Evolutionary conservation across 2,329 filamentous ascomycete species (phyloP), one percentile per base, ranked within the genome.

Genomic region (Beauveria sp.): DNA sequence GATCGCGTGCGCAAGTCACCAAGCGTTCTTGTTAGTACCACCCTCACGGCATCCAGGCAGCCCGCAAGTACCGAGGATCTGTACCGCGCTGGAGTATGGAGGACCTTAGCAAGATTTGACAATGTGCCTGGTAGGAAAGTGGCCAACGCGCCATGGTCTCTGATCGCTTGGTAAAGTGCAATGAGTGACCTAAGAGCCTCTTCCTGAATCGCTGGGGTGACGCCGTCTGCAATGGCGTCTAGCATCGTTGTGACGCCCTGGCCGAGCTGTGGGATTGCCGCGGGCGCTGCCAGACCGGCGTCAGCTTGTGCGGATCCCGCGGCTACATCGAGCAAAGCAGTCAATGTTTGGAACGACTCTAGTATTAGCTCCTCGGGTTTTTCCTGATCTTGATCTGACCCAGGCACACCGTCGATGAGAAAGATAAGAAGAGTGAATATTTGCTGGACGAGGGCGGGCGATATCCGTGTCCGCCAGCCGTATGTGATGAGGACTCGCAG

Each of bases 111-210:
- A 26, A 99, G 77, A 1, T 87, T 85, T 3, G 95, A 98, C 0
- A 96, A 84, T 0, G 91, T 91, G 10, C 93, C 91, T 0, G 96
- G 95, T 48, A 98, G 80, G 69, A 99, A 95, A 64, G 85, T 93
- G 10, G 91, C 90, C 61, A 96, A 78, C 2, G 90, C 85, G n/a
- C 89, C 83, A 52, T 83, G 83, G 68, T 95, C 88, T 58, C 82
- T 85, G 49, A 96, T 80, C 24, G 85, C 83, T 7, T 73, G 69
- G 65, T 86, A 84, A 8, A 95, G 76, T 0, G 83, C 77, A 56
- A 83, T 76, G 2, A 97, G 71, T 7, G 89, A 85, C 14, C 78
- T 73, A 3, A 91, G 77, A 6, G 91, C 89, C 65, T 88, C 83
- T 5, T 88, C 71, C 69, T 93, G 92, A 22, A 93, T 83, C n/a